These are phyloP conservation scores for Boletus edulis DNA, from an alignment of 768 basidiomycete species.

Conservation along the genomic window DNA sequence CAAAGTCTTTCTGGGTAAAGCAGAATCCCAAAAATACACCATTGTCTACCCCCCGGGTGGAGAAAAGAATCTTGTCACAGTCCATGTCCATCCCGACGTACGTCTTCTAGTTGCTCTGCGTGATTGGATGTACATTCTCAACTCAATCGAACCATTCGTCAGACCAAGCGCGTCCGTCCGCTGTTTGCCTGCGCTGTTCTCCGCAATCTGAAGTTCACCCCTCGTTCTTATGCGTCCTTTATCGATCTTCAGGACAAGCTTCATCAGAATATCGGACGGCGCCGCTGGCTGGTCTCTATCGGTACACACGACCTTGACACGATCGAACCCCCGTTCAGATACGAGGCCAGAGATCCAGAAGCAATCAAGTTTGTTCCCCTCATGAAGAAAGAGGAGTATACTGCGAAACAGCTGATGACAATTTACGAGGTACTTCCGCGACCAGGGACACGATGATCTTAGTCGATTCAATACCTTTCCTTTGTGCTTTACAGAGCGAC, in stretches of 20 bases:
- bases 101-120: conserved; percentile 17
- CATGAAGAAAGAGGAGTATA: conserved; percentile 74
- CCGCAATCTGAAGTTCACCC: conserved; percentile 86
- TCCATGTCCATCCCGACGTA: conserved; percentile 73
- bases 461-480: neutral
- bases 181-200: conserved; percentile 90
- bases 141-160: neutral
- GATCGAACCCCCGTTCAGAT: conserved; percentile 82
- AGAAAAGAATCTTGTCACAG: conserved; percentile 60
- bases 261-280: conserved; percentile 91
- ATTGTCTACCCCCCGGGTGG: conserved; percentile 71
- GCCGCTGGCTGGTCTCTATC: conserved; percentile 89
- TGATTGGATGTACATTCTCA: neutral
- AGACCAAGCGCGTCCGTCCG: conserved; percentile 85
- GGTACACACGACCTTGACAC: conserved; percentile 98
- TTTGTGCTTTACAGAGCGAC: conserved; percentile 59
- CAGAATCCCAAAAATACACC: conserved; percentile 67
- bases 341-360: conserved; percentile 76
- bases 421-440: conserved; percentile 74
- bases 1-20: conserved; percentile 73
- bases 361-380: conserved; percentile 91
- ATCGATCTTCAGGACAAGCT: conserved; percentile 99
- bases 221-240: conserved; percentile 90
- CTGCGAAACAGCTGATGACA: conserved; percentile 89
- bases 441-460: neutral